Percentiles rank a stretch among this genome's conserved stretches.
These are phyloP conservation scores for Sporisorium graminicola DNA, from an alignment of 1,284 basidiomycete genomes.

Conservation along the genomic window DNA sequence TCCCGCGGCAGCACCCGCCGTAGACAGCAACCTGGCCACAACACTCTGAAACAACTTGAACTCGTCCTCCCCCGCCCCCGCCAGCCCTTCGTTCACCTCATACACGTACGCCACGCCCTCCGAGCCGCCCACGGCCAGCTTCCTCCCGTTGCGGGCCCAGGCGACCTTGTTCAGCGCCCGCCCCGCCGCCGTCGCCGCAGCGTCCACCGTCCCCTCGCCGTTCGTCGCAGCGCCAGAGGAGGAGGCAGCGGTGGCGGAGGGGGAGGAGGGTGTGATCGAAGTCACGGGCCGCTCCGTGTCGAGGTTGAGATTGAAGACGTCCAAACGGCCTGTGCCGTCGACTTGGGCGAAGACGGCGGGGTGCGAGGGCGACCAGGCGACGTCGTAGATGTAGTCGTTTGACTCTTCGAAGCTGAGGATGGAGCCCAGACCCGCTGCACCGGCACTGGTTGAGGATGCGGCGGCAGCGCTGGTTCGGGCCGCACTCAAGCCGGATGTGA, in stretches of 20 bases:
- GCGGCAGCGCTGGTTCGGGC: not conserved
- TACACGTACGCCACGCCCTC: conserved; percentile 94
- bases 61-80: conserved; percentile 52
- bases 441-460: not conserved
- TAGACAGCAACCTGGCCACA: conserved; percentile 31
- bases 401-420: conserved; percentile 82
- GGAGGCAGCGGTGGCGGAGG: no score
- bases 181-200: conserved; percentile 70
- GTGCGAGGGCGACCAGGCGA: conserved; percentile 94
- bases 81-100: conserved; percentile 69
- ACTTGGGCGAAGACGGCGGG: conserved; percentile 93
- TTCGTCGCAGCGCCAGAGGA: not conserved
- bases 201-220: not conserved
- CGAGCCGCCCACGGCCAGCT: conserved; percentile 87
- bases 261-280: no score
- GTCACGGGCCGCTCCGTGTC: conserved; percentile 79
- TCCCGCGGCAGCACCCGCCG: not conserved
- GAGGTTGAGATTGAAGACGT: conserved; percentile 93
- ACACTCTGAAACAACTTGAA: conserved; percentile 46
- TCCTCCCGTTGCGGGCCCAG: conserved; percentile 90
- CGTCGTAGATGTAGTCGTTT: conserved; percentile 98
- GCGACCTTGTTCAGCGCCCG: conserved; percentile 90
- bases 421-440: conserved; percentile 5
- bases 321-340: conserved; percentile 93
- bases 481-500: not conserved